These are phyloP conservation scores for Saitozyma sp. DNA, from an alignment of 768 basidiomycete species.

Conservation along the genomic window DNA sequence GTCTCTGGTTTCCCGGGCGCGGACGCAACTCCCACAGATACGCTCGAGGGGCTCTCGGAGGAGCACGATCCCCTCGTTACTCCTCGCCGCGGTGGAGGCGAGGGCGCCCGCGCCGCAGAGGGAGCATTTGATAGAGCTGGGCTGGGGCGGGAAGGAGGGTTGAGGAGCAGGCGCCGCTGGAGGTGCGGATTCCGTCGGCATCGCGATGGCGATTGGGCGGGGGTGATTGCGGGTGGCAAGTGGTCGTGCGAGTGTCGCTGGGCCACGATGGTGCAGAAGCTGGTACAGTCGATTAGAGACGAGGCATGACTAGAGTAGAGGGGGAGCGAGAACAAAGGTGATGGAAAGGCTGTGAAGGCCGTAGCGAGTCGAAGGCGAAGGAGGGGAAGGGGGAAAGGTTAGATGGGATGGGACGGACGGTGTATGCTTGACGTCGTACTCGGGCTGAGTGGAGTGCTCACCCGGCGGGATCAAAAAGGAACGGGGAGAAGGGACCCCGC, in stretches of 20 bases:
- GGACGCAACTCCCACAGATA: slow-evolving; percentile 34
- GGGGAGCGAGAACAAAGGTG: no score
- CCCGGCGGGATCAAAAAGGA: no score
- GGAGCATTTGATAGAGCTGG: slow-evolving; percentile 34
- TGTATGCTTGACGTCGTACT: no score
- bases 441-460: no score
- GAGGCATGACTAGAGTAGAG: no score
- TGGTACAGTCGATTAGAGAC: no score
- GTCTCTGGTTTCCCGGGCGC: slow-evolving; percentile 2
- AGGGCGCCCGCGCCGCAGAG: slow-evolving; percentile 34
- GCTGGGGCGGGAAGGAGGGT: slow-evolving; percentile 1
- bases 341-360: no score
- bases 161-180: slow-evolving; percentile 4
- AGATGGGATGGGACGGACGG: no score
- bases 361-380: no score
- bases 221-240: neutral
- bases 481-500: no score
- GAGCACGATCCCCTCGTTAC: slow-evolving; percentile 19
- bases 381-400: no score
- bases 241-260: neutral
- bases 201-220: slow-evolving; percentile 1
- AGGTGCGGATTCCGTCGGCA: slow-evolving; percentile 45
- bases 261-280: no score
- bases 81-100: slow-evolving; percentile 7
- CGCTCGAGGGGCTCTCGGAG: slow-evolving; percentile 33